phyloP scores from a whole-genome alignment of 2,329 filamentous ascomycete genomes.

The Fusarium fujikuroi region DNA sequence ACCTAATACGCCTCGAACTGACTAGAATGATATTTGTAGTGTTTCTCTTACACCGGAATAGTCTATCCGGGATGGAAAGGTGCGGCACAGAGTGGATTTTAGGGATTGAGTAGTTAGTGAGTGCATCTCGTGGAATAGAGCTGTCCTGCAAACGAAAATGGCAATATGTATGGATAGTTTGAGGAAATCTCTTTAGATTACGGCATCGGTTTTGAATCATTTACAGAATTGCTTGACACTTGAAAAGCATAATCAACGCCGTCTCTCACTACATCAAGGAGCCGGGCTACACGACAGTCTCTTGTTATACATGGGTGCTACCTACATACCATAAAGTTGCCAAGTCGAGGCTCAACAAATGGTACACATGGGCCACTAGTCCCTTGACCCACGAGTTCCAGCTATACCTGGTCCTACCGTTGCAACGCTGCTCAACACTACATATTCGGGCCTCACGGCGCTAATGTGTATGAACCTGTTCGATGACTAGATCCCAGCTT shows the following conservation, averaged over 20 bases:
- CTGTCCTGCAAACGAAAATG: not conserved
- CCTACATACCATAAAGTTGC: not conserved
- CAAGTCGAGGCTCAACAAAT: constrained; percentile 18
- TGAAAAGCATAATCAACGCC: not conserved
- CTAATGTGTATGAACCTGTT: constrained; percentile 5
- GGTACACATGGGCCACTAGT: not conserved
- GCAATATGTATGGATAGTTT: not conserved
- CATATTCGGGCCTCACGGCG: not conserved
- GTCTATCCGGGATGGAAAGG: not conserved
- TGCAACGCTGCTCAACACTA: not conserved
- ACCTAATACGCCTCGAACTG: not conserved
- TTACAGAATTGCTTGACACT: not conserved
- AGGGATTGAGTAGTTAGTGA: not conserved
- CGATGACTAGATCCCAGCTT: not conserved
- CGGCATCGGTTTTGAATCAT: not conserved
- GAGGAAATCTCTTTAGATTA: not conserved
- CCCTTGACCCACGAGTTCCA: not conserved
- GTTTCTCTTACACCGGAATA: not conserved
- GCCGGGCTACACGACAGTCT: not conserved
- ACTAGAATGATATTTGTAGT: not conserved
- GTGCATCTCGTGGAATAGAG: not conserved
- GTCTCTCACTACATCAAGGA: not conserved
- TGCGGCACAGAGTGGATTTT: not conserved
- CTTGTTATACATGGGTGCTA: not conserved
- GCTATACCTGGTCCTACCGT: not conserved